These are phyloP conservation scores for Emericellopsis cladophorae DNA, from an alignment of 2,329 filamentous ascomycete species.

Conservation along the genomic window DNA sequence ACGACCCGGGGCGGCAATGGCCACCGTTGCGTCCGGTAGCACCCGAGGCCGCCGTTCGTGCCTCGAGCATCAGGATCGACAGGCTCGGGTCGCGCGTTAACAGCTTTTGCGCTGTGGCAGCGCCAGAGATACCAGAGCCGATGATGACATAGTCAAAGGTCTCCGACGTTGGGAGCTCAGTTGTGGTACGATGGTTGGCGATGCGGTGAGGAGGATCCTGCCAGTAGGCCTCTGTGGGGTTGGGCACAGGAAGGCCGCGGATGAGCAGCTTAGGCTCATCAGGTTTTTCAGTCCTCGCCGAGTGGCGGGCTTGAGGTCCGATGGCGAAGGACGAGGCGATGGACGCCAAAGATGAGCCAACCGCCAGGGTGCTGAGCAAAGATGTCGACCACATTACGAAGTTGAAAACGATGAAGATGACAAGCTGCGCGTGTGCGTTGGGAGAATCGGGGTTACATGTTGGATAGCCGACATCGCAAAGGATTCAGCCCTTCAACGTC, in stretches of 20 bases:
- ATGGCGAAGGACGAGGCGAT: not conserved
- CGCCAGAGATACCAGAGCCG: slow-evolving; percentile 8
- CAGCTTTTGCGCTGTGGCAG: slow-evolving; percentile 5
- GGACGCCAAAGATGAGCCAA: not conserved
- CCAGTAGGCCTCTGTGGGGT: slow-evolving; percentile 19
- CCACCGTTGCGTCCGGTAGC: slow-evolving; percentile 24
- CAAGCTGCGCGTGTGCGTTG: too few species aligned
- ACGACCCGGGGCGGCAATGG: slow-evolving; percentile 16
- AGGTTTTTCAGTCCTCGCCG: not conserved
- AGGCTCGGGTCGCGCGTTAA: slow-evolving; percentile 10
- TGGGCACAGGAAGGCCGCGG: slow-evolving; percentile 12
- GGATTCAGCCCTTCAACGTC: too few species aligned
- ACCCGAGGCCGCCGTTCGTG: slow-evolving; percentile 17
- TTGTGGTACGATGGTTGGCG: slow-evolving; percentile 13
- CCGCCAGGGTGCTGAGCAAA: not conserved
- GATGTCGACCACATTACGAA: not conserved
- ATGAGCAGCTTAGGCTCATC: not conserved
- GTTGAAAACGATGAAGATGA: too few species aligned
- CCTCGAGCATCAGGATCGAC: slow-evolving; percentile 18
- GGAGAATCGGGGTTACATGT: too few species aligned
- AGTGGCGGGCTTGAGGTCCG: not conserved
- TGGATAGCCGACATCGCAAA: too few species aligned
- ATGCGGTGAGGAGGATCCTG: slow-evolving; percentile 16
- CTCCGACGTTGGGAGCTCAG: slow-evolving; percentile 5
- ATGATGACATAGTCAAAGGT: slow-evolving; percentile 9